Percentiles rank a stretch among this genome's conserved stretches.
phyloP scores from a whole-genome alignment of 169 alveolate species.

The Plasmodium sp. region DNA sequence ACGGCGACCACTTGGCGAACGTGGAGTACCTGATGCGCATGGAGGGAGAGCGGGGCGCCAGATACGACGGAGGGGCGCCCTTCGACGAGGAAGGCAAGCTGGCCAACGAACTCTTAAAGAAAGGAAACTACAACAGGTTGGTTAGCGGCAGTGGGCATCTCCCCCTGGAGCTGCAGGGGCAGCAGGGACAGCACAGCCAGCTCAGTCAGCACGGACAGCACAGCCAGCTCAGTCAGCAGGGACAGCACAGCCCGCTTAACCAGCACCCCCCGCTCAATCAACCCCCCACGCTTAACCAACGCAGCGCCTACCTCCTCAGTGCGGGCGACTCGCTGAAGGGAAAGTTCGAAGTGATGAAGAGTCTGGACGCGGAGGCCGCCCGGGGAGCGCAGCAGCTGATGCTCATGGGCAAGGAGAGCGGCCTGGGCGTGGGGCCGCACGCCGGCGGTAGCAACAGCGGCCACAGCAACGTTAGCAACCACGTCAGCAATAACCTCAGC shows the following conservation, averaged over 20 bases:
- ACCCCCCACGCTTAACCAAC: not conserved
- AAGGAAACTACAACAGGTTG: not conserved
- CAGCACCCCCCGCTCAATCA: too few species aligned
- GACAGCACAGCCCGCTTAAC: not conserved
- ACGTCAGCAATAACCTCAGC: too few species aligned
- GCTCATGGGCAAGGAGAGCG: not conserved
- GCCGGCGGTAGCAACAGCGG: not conserved
- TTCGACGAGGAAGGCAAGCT: not conserved
- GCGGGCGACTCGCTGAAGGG: not conserved
- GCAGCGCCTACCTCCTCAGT: not conserved
- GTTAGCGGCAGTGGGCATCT: not conserved
- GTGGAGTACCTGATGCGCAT: not conserved
- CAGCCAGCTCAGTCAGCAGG: not conserved
- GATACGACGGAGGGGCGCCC: not conserved
- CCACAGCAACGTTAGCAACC: not conserved
- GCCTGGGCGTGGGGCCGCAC: not conserved
- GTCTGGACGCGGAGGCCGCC: not conserved
- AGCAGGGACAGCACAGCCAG: too few species aligned
- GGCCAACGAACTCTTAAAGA: not conserved
- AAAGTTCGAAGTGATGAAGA: not conserved
- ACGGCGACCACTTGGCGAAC: not conserved
- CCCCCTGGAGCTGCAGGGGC: not conserved
- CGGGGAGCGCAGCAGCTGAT: not conserved
- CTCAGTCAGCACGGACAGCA: not conserved
- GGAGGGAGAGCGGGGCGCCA: not conserved